Evolutionary conservation across 140 eudicot genomes (phyloP).

Genomic region (Senecio squalidus): DNA sequence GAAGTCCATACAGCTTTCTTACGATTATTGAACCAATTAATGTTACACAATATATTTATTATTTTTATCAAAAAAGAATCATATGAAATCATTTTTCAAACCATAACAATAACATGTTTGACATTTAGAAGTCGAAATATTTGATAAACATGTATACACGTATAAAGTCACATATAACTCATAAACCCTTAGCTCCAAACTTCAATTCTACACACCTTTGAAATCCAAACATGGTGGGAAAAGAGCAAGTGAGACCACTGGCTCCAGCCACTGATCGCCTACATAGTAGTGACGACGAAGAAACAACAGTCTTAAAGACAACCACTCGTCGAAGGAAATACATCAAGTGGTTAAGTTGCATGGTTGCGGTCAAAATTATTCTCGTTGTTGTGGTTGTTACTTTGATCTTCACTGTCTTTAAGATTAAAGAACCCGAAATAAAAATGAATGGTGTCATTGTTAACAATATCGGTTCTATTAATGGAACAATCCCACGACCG

Average conservation of each 20-base stretch:
- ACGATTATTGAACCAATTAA: too few relatives aligned
- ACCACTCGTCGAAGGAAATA: conserved; percentile 13
- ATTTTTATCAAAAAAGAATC: too few relatives aligned
- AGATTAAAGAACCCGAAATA: conserved; percentile 48
- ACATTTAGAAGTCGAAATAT: conserved; percentile 1
- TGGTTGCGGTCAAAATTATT: conserved; percentile 25
- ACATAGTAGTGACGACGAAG: conserved; percentile 22
- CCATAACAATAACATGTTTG: background rate
- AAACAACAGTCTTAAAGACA: conserved; percentile 13
- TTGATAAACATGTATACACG: background rate
- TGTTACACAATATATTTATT: too few relatives aligned
- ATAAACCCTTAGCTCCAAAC: conserved; percentile 2
- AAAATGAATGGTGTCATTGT: conserved; percentile 40
- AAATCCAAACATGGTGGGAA: conserved; percentile 34
- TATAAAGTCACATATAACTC: conserved; percentile 6
- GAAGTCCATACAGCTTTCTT: too few relatives aligned
- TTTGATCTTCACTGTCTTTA: conserved; percentile 59
- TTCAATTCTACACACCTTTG: background rate
- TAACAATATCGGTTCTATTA: conserved; percentile 23
- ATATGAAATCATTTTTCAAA: background rate
- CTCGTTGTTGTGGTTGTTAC: conserved; percentile 28
- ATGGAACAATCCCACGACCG: conserved; percentile 31
- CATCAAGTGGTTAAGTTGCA: conserved; percentile 32
- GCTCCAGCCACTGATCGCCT: conserved; percentile 43
- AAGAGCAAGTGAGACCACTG: conserved; percentile 52